Evolutionary conservation across 306 rosid species (phyloP).

Genomic region (Mucuna pruriens): DNA sequence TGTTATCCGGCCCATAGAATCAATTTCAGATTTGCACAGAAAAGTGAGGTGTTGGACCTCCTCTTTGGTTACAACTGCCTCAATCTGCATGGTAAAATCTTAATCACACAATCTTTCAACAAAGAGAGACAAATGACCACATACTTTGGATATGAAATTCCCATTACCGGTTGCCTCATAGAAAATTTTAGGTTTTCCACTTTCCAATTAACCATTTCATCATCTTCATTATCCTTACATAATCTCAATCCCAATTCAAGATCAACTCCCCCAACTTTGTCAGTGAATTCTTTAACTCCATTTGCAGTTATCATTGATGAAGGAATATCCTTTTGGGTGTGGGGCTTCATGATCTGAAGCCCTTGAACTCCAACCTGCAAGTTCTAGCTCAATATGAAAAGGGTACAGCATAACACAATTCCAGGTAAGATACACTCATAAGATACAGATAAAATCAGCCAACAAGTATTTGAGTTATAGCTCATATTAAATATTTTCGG

Average conservation of each 20-base stretch:
- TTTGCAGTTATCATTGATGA: conserved; percentile 41
- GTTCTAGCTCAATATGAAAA: conserved; percentile 22
- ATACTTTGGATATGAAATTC: conserved; percentile 32
- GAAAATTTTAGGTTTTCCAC: conserved; percentile 82
- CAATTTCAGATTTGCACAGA: conserved; percentile 90
- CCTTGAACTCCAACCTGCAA: conserved; percentile 84
- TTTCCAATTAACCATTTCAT: conserved; percentile 68
- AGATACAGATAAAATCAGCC: background rate
- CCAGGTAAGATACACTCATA: background rate
- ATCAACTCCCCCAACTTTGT: conserved; percentile 62
- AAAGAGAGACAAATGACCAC: conserved; percentile 13
- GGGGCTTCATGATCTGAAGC: conserved; percentile 78
- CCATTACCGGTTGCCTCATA: conserved; percentile 74
- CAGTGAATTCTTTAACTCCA: conserved; percentile 60
- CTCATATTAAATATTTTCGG: conserved; percentile 2
- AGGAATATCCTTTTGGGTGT: conserved; percentile 46
- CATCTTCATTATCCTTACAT: conserved; percentile 55
- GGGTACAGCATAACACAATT: conserved; percentile 2
- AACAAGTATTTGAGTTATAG: background rate
- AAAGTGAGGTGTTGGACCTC: conserved; percentile 79
- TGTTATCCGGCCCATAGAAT: conserved; percentile 87
- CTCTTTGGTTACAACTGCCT: conserved; percentile 78
- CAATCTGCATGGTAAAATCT: conserved; percentile 60
- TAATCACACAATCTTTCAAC: conserved; percentile 32
- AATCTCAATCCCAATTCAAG: conserved; percentile 65